Evolutionary conservation across 129 eudicot species (phyloP).

Genomic region (Chrysanthemum lavandulifolium): DNA sequence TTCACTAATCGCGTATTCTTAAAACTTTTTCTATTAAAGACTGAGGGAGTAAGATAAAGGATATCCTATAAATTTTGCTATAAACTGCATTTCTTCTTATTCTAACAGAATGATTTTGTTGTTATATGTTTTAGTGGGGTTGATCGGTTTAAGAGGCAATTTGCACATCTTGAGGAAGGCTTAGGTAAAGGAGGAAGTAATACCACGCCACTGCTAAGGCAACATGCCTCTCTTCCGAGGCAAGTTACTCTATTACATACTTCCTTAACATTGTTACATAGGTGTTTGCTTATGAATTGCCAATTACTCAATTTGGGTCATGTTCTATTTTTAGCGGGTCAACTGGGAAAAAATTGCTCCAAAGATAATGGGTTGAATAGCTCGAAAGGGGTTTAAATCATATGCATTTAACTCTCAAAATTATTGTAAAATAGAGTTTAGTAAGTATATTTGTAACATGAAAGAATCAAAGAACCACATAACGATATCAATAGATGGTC

Average conservation of each 20-base stretch:
- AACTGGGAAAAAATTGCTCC: neutral
- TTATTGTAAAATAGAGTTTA: too few species aligned
- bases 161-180: constrained; percentile 27
- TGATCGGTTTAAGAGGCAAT: constrained; percentile 25
- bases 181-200: constrained; percentile 18
- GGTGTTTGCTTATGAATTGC: neutral
- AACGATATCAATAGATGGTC: neutral
- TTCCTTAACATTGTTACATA: neutral
- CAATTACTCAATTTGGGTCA: neutral
- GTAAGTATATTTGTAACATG: too few species aligned
- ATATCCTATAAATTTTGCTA: neutral
- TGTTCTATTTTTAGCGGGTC: neutral
- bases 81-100: neutral
- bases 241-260: neutral
- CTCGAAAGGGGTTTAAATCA: neutral
- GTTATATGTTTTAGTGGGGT: constrained; percentile 14
- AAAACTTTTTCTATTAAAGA: too few species aligned
- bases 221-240: constrained; percentile 27
- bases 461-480: too few species aligned
- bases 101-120: neutral
- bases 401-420: too few species aligned
- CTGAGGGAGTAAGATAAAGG: neutral
- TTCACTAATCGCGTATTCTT: too few species aligned
- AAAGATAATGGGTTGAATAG: neutral
- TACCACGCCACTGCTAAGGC: constrained; percentile 21